These are phyloP conservation scores for Aaosphaeria pasadenensis DNA, from an alignment of 2,329 filamentous ascomycete species.

Conservation along the genomic window DNA sequence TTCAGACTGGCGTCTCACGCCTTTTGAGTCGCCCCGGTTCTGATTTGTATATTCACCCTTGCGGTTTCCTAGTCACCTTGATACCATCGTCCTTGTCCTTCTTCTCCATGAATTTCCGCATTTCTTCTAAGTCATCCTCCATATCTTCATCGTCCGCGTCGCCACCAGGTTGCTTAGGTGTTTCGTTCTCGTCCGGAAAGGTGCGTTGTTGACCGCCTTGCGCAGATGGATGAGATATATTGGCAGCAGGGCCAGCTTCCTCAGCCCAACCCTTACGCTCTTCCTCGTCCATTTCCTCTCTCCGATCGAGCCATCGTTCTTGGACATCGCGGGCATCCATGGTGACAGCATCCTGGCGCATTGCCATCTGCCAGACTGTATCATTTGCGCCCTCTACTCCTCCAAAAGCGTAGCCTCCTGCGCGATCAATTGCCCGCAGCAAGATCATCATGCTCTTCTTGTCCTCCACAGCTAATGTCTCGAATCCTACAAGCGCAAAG, in stretches of 20 bases:
- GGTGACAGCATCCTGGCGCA: conserved; percentile 66
- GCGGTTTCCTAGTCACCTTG: conserved; percentile 63
- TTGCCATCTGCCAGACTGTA: conserved; percentile 94
- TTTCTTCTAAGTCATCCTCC: conserved; percentile 38
- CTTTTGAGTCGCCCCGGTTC: neutral
- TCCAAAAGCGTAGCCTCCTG: conserved; percentile 90
- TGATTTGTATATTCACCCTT: no score
- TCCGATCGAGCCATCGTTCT: conserved; percentile 90
- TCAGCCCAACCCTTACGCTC: conserved; percentile 75
- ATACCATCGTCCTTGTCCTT: conserved; percentile 58
- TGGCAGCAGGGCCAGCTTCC: conserved; percentile 42
- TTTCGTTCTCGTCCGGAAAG: conserved; percentile 2
- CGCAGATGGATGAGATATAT: conserved; percentile 15
- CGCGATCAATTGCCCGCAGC: conserved; percentile 83
- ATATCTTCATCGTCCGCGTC: conserved; percentile 25
- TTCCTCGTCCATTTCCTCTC: conserved; percentile 79
- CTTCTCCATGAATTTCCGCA: conserved; percentile 36
- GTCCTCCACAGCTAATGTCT: conserved; percentile 93
- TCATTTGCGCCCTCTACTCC: conserved; percentile 89
- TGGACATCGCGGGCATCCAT: conserved; percentile 89
- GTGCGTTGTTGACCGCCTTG: conserved; percentile 2
- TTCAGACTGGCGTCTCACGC: no score
- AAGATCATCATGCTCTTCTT: conserved; percentile 96
- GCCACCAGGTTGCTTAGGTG: conserved; percentile 2
- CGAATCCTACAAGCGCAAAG: conserved; percentile 86